Conservation (phyloP, 2,329 filamentous ascomycete genomes). For the Penicillium sp. region DNA sequence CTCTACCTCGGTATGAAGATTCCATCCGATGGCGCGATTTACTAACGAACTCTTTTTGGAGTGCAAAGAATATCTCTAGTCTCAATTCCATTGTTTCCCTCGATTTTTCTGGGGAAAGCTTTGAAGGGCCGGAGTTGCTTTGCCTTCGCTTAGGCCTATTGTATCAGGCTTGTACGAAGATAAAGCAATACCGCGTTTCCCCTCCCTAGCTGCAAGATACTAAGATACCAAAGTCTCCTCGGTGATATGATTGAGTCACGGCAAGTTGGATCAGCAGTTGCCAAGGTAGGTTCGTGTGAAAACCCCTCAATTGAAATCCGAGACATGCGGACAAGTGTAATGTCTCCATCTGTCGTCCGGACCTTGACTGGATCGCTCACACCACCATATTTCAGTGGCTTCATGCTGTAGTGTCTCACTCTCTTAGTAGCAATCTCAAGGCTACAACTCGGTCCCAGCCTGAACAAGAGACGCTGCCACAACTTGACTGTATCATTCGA, state of each 20-base stretch:
- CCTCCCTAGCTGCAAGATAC: background rate
- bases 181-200: background rate
- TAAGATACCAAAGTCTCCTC: background rate
- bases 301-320: background rate
- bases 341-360: background rate
- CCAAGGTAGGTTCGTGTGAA: background rate
- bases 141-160: slow-evolving; percentile 2
- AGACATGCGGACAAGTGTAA: background rate
- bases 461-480: background rate
- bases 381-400: background rate
- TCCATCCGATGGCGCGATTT: background rate
- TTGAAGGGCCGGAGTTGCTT: background rate
- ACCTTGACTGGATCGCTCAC: background rate
- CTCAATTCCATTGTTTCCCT: background rate
- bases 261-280: background rate
- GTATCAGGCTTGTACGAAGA: background rate
- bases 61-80: background rate
- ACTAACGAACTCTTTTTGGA: background rate
- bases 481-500: background rate
- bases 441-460: background rate
- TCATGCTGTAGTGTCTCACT: background rate
- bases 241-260: background rate
- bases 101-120: background rate
- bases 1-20: background rate
- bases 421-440: background rate